Conservation (phyloP, 2,329 filamentous ascomycete species). For the Aspergillus viridinutans region DNA sequence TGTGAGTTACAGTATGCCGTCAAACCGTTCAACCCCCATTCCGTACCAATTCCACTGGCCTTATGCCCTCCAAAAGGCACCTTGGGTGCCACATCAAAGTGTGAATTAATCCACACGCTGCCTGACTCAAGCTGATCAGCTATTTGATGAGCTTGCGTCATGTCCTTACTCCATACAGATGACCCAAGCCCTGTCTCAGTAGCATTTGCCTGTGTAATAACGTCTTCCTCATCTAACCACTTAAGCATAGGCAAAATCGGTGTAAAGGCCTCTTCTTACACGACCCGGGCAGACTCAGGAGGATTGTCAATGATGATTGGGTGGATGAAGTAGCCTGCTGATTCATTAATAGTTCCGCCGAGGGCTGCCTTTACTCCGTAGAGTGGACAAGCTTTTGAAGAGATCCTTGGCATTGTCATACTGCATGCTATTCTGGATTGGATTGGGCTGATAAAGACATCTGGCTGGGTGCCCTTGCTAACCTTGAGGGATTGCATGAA, state of each 20-base stretch:
- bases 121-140: constrained; percentile 55
- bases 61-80: constrained; percentile 51
- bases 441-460: too few relatives aligned
- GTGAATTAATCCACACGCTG: constrained; percentile 57
- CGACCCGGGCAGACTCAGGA: constrained; percentile 52
- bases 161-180: constrained; percentile 55
- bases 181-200: constrained; percentile 52
- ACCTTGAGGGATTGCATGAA: too few relatives aligned
- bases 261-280: constrained; percentile 59
- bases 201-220: constrained; percentile 53
- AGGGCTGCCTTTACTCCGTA: too few relatives aligned
- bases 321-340: constrained; percentile 54
- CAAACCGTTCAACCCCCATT: constrained; percentile 43
- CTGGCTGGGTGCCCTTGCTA: too few relatives aligned
- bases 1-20: constrained; percentile 40
- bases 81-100: constrained; percentile 25
- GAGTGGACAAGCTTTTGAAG: too few relatives aligned
- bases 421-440: too few relatives aligned
- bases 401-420: too few relatives aligned
- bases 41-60: constrained; percentile 48
- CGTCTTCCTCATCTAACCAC: constrained; percentile 59
- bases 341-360: constrained; percentile 44
- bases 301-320: constrained; percentile 58
- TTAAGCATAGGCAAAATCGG: constrained; percentile 61
- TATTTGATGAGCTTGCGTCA: constrained; percentile 49